phyloP scores from a whole-genome alignment of 495 filamentous ascomycete species.

The Hyaloscypha variabilis region DNA sequence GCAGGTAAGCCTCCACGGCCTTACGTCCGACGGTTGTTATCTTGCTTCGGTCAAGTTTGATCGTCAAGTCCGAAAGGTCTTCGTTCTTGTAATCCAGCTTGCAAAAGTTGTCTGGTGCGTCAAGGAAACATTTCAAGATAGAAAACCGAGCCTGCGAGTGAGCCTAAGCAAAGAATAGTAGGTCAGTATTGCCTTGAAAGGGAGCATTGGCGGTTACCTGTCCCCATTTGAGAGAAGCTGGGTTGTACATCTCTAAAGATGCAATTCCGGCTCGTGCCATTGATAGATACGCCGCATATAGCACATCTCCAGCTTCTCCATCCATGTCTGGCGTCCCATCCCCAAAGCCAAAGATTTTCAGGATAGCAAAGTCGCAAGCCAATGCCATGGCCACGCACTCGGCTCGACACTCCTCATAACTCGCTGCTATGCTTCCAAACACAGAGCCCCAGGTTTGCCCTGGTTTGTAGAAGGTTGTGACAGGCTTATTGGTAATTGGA shows the following conservation, averaged over 20 bases:
- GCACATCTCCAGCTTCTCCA: conserved; percentile 77
- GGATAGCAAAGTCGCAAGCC: conserved; percentile 82
- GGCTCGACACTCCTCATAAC: conserved; percentile 74
- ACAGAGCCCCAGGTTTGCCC: conserved; percentile 93
- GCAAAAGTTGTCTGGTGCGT: conserved; percentile 80
- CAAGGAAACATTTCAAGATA: conserved; percentile 87
- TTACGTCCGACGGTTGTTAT: conserved; percentile 65
- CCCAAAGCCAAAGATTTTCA: conserved; percentile 91
- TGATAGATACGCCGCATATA: conserved; percentile 82
- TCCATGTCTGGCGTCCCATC: conserved; percentile 71
- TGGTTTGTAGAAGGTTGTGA: conserved; percentile 88
- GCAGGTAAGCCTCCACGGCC: conserved; percentile 87
- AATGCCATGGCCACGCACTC: conserved; percentile 95
- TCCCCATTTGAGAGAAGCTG: conserved; percentile 53
- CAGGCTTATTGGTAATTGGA: conserved; percentile 74
- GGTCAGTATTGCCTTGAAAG: neutral
- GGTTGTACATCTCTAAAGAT: conserved; percentile 88
- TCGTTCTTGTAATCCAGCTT: conserved; percentile 71
- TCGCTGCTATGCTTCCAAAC: conserved; percentile 82
- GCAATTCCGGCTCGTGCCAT: conserved; percentile 91
- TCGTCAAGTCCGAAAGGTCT: conserved; percentile 79
- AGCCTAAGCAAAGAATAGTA: conserved; percentile 51
- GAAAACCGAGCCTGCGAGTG: conserved; percentile 95
- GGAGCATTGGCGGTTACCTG: neutral
- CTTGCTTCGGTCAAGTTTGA: conserved; percentile 80